A percentile compares a stretch with the other conserved stretches of the same genome.
Conservation (phyloP, 202 grass and related monocot species). For the Musa balbisiana region DNA sequence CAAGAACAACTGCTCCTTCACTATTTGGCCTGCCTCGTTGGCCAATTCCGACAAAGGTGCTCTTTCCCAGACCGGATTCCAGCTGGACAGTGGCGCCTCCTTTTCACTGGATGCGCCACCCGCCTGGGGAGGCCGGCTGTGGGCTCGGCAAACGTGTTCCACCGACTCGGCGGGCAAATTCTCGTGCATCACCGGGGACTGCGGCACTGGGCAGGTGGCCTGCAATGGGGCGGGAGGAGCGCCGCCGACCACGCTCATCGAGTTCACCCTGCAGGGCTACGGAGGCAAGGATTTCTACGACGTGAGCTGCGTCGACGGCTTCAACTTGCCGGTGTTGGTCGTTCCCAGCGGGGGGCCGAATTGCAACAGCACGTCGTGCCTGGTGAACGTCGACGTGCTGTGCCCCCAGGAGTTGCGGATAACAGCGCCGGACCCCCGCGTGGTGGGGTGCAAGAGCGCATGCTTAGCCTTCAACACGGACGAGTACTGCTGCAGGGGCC, state of each 20-base stretch:
- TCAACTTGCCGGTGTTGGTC: conserved; percentile 47
- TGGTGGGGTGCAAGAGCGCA: conserved; percentile 3
- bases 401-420: conserved; percentile 35
- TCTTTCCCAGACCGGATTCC: conserved; percentile 40
- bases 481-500: no score
- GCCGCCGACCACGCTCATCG: conserved; percentile 43
- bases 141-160: no score
- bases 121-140: no score
- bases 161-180: no score
- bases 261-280: conserved; percentile 47
- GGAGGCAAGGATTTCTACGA: conserved; percentile 48
- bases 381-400: conserved; percentile 30
- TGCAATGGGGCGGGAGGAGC: conserved; percentile 32
- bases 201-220: no score
- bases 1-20: conserved; percentile 39
- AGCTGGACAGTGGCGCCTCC: conserved; percentile 6
- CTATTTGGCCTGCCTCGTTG: conserved; percentile 42
- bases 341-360: neutral
- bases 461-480: neutral
- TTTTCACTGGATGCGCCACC: no score
- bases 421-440: neutral
- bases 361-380: conserved; percentile 24
- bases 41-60: neutral
- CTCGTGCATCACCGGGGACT: no score
- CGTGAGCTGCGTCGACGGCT: conserved; percentile 43